Evolutionary conservation across 495 filamentous ascomycete species (phyloP), one percentile per base, ranked within the genome.

Genomic region (Clavariopsis aquatica): DNA sequence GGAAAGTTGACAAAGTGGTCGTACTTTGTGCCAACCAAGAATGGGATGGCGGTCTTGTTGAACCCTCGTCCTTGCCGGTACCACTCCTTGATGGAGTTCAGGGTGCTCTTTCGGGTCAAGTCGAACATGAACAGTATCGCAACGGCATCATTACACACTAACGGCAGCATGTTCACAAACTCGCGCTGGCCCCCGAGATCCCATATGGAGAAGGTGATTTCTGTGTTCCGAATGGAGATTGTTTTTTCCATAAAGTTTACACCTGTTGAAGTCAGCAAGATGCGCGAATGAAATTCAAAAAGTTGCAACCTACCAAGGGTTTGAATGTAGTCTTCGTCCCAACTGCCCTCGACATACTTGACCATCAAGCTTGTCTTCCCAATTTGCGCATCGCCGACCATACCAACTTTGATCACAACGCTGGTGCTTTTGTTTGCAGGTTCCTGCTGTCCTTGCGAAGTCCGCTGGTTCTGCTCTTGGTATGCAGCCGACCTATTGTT

Each of bases 231-330:
- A 75, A 98, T 98, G 59, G 89, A 93, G 73, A 98, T 98, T 12
- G 94, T 98, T 80, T 98, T 98, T 76, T 98, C 94, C 94, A 98
- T 98, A 80, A 98, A 98, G 74, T 98, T 98, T 77, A 98, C 94
- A 61, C 88, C 88, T 89, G 60, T 51, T 52, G 26, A 41, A 55
- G 22, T 57, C 29, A 64, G 57, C n/a, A 8, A 22, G 61, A 23
- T 36, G 41, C 45, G 52, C n/a, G 17, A 8, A 24, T 23, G 24
- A 43, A 15, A 57, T n/a, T 20, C 17, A 6, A 65, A 17, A 27
- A 34, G 29, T 2, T 17, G 41, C 19, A 64, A 75, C 80, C 54
- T 79, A 90, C 93, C 94, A 52, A 98, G 78, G 26, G 94, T 98
- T 78, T 98, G 94, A 71, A 98, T 98, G 77, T 98, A 98, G 77